These are phyloP conservation scores for Irpex sp. DNA, from an alignment of 1,284 basidiomycete genomes.

Conservation along the genomic window DNA sequence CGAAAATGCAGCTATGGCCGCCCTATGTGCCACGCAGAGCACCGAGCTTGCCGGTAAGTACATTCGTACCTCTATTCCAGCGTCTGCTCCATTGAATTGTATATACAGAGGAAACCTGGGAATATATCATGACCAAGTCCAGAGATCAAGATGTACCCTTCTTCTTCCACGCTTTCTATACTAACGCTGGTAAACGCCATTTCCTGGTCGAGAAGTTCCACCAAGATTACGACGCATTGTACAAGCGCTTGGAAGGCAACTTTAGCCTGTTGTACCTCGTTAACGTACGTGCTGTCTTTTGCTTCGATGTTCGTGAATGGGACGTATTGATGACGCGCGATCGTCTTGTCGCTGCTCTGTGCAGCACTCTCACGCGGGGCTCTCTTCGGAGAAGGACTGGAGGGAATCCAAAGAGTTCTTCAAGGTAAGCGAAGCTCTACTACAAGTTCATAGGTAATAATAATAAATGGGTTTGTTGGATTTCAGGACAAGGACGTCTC, in stretches of 20 bases:
- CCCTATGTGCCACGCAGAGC: conserved; percentile 8
- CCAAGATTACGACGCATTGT: conserved; percentile 48
- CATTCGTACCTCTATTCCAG: background rate
- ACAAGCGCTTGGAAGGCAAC: conserved; percentile 52
- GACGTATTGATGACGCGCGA: no score
- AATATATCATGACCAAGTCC: conserved; percentile 47
- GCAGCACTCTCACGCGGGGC: conserved; percentile 52
- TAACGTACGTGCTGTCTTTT: conserved; percentile 30
- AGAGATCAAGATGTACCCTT: conserved; percentile 65
- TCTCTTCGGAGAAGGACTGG: conserved; percentile 70
- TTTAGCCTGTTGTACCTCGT: conserved; percentile 53
- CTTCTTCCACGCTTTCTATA: conserved; percentile 42
- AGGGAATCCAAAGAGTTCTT: conserved; percentile 64
- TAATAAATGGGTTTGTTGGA: background rate
- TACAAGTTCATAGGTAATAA: background rate
- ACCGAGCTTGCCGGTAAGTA: conserved; percentile 4
- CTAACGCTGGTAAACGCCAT: conserved; percentile 41
- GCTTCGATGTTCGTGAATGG: background rate
- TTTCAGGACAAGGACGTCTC: conserved; percentile 55
- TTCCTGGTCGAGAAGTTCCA: conserved; percentile 42
- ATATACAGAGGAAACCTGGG: conserved; percentile 49
- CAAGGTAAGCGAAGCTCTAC: conserved; percentile 35
- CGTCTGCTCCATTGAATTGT: background rate
- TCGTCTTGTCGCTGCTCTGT: conserved; percentile 14
- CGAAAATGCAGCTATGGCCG: conserved; percentile 61